Percentiles rank a stretch among this genome's conserved stretches.
Conservation (phyloP, 73 alveolate species). For the Breviolum minutum region DNA sequence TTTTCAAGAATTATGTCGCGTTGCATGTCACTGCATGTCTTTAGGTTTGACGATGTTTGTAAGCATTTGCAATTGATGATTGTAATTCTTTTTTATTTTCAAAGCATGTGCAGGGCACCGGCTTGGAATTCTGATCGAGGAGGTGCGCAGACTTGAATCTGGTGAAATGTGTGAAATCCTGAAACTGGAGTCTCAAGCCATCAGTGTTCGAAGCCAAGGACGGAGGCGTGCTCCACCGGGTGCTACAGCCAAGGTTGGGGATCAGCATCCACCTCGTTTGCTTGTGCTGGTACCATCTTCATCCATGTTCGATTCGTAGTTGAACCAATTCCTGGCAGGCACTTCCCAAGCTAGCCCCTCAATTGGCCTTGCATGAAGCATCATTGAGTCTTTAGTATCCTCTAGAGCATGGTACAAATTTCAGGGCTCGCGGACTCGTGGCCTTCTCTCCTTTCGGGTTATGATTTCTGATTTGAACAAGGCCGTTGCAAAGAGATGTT, state of each 20-base stretch:
- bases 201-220: not conserved
- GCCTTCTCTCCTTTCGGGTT: not conserved
- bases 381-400: not conserved
- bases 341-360: not conserved
- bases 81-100: not conserved
- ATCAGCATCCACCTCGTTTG: not conserved
- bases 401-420: not conserved
- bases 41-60: not conserved
- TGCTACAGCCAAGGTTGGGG: conserved; percentile 30
- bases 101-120: not conserved
- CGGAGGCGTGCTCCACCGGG: conserved; percentile 55
- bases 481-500: conserved; percentile 32
- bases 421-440: no score
- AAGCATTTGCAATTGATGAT: not conserved
- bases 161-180: not conserved
- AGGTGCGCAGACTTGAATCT: not conserved
- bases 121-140: conserved; percentile 24
- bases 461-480: not conserved
- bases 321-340: not conserved
- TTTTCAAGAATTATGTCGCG: not conserved
- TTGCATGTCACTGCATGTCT: not conserved
- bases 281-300: no score
- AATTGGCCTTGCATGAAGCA: not conserved
- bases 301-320: no score
- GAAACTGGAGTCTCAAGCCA: not conserved